Evolutionary conservation across 2,329 filamentous ascomycete species (phyloP).

Genomic region (Torrubiellomyces zombiae): DNA sequence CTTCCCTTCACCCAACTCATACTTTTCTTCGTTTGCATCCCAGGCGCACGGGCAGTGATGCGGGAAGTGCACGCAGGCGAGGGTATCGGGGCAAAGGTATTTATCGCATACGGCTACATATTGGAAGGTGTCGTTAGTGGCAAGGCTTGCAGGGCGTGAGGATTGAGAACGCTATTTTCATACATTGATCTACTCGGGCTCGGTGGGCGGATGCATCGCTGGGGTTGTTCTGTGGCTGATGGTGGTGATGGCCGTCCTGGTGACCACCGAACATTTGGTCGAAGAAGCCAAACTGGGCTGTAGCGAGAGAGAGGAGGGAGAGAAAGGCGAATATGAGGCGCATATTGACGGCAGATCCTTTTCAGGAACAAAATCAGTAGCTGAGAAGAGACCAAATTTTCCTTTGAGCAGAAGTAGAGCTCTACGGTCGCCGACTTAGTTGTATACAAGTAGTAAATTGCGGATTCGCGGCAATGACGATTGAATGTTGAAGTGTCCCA

Average conservation of each 20-base stretch:
- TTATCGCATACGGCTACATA: slow-evolving; percentile 71
- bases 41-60: slow-evolving; percentile 93
- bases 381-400: too few relatives aligned
- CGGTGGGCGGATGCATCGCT: slow-evolving; percentile 75
- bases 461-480: too few relatives aligned
- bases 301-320: slow-evolving; percentile 41
- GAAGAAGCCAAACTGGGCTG: slow-evolving; percentile 87
- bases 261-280: slow-evolving; percentile 83
- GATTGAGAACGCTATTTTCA: too few relatives aligned
- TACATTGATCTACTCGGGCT: slow-evolving; percentile 51
- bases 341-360: slow-evolving; percentile 15
- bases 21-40: slow-evolving; percentile 59
- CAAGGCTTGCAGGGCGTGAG: background rate
- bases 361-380: too few relatives aligned
- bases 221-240: slow-evolving; percentile 53
- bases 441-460: too few relatives aligned
- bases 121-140: slow-evolving; percentile 1
- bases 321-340: slow-evolving; percentile 27
- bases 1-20: slow-evolving; percentile 55
- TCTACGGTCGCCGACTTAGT: too few relatives aligned
- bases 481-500: too few relatives aligned
- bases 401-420: too few relatives aligned
- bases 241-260: slow-evolving; percentile 29
- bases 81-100: slow-evolving; percentile 85
- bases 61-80: slow-evolving; percentile 89